Evolutionary conservation across 2,329 filamentous ascomycete species (phyloP).

Genomic region (Colletotrichum sp.): DNA sequence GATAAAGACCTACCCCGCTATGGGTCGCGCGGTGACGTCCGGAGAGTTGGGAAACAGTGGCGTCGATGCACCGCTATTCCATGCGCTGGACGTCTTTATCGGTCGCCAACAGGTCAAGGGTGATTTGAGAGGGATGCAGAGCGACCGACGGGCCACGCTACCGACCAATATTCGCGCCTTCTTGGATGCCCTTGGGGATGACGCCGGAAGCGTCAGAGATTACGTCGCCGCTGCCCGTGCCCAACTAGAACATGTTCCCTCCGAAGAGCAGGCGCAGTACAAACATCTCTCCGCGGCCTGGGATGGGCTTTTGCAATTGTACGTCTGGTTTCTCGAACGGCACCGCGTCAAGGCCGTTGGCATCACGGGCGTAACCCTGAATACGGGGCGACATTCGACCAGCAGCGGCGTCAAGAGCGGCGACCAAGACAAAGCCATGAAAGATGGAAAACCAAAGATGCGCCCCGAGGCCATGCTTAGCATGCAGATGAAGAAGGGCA

Average conservation of each 20-base stretch:
- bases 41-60: constrained; percentile 17
- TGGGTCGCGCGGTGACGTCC: constrained; percentile 1
- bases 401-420: constrained; percentile 15
- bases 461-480: constrained; percentile 17
- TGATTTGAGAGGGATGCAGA: constrained; percentile 12
- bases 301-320: constrained; percentile 12
- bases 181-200: constrained; percentile 3
- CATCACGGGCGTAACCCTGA: constrained; percentile 7
- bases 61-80: constrained; percentile 11
- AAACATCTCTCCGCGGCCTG: constrained; percentile 7
- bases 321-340: constrained; percentile 15
- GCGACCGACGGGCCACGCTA: constrained; percentile 4
- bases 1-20: constrained; percentile 19
- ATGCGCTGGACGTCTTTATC: constrained; percentile 12
- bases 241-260: background rate
- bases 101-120: constrained; percentile 4
- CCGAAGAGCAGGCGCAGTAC: background rate
- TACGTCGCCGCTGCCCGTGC: background rate
- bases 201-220: background rate
- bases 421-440: background rate
- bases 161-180: constrained; percentile 11
- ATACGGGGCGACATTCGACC: constrained; percentile 10
- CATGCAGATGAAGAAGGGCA: constrained; percentile 18
- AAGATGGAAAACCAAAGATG: background rate
- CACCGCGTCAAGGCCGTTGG: constrained; percentile 19